Evolutionary conservation across 768 basidiomycete species (phyloP), one percentile per base, ranked within the genome.

Genomic region (Coprinopsis strossmayeri): DNA sequence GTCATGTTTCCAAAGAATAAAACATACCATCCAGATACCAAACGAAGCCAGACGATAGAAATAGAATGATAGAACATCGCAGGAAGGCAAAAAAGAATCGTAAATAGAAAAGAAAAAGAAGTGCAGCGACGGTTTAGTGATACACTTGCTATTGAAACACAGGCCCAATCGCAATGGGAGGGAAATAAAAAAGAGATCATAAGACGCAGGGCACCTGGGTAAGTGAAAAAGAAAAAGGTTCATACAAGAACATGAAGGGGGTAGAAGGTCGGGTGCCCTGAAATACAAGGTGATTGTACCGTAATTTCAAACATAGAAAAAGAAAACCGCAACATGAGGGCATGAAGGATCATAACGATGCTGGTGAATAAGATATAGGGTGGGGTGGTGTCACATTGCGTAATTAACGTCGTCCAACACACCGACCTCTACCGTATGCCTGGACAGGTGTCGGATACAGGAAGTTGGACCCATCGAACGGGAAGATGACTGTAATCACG

Each of bases 251-350:
- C 23, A 42, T 9, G 40, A 42, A 37, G 5, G 34, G 3, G 25
- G 40, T 27, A 24, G 27, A 48, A 34, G 24, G n/a, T 21, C 15
- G 41, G 35, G 35, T 25, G 44, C 24, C 43, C 34, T 23, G 27
- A 41, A 23, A 50, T 32, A 27, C 43, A 37, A 35, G 18, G 32
- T 11, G 38, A 35, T 45, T 23, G 43, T 45, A 45, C 27, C 43
- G 30, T 45, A 45, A 45, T 42, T 9, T 15, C 20, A 26, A 42
- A 42, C 40, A 20, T 42, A 26, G 25, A 39, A 26, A 48, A 39
- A 38, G 15, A 41, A 32, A 42, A 23, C 27, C 48, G 46, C 46
- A 45, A 45, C 43, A 45, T 45, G 27, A 45, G 18, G 43, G 43
- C 43, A 20, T 45, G 18, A 45, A 9, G 10, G 41, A 42, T 45